A percentile compares a stretch with the other conserved stretches of the same genome.
These are phyloP conservation scores for Eremochloa ophiuroides DNA, from an alignment of 176 grass and related monocot species.

Conservation along the genomic window DNA sequence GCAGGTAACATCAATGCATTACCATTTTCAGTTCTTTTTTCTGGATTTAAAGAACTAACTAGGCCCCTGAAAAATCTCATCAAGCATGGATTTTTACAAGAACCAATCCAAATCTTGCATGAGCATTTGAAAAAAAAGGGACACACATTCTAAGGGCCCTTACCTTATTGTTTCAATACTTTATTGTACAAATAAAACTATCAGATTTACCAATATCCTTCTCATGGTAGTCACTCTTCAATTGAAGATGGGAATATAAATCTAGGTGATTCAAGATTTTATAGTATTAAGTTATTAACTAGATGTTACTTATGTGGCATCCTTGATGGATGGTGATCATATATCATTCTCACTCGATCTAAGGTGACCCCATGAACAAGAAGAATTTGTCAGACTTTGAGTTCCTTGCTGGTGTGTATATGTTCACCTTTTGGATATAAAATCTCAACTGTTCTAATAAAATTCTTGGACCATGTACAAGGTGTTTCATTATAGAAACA, in stretches of 20 bases:
- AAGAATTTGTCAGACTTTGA: background rate
- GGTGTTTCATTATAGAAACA: background rate
- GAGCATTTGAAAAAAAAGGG: background rate
- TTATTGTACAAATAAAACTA: background rate
- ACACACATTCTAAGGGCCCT: background rate
- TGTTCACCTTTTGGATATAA: background rate
- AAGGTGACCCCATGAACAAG: background rate
- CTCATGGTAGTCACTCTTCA: background rate
- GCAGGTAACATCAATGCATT: constrained; percentile 50
- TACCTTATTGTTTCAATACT: background rate
- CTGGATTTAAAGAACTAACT: background rate
- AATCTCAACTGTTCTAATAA: background rate
- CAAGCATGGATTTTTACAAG: background rate
- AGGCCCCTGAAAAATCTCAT: background rate
- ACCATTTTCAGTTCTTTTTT: background rate
- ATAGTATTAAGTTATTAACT: background rate
- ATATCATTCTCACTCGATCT: background rate
- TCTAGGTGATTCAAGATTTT: background rate
- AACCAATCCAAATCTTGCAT: background rate
- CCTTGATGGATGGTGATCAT: background rate
- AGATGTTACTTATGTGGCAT: background rate
- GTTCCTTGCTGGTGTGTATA: background rate
- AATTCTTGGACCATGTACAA: background rate
- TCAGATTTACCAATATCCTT: background rate
- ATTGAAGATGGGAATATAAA: background rate